Conservation (phyloP, 2,329 filamentous ascomycete genomes). For the Fusarium sp. region DNA sequence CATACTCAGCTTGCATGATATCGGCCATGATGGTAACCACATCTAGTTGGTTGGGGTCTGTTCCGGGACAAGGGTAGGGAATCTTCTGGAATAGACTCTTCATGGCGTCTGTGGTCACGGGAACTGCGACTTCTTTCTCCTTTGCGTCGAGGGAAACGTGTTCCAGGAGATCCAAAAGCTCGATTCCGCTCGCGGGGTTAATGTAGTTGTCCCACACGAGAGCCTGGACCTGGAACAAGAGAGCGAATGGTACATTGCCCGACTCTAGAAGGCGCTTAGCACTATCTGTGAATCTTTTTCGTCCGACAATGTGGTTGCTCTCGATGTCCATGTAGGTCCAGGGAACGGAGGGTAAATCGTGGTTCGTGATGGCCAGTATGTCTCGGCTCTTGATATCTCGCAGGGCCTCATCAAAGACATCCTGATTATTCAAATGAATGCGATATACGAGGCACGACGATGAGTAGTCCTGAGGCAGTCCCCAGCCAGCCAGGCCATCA, state of each 20-base stretch:
- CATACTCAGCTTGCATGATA: conserved; percentile 53
- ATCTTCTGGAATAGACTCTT: conserved; percentile 62
- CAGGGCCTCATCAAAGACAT: conserved; percentile 14
- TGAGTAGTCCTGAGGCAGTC: conserved; percentile 5
- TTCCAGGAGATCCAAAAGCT: conserved; percentile 57
- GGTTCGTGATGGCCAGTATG: conserved; percentile 37
- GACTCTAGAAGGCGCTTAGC: conserved; percentile 39
- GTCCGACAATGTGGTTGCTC: conserved; percentile 12
- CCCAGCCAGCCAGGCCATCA: conserved; percentile 39
- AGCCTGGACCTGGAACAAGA: conserved; percentile 70
- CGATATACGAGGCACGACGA: conserved; percentile 58
- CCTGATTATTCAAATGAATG: conserved; percentile 31
- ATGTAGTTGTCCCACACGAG: conserved; percentile 71
- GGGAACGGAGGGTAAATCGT: conserved; percentile 33
- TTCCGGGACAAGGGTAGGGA: conserved; percentile 62
- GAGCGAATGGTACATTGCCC: conserved; percentile 53
- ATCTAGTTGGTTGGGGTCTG: conserved; percentile 54
- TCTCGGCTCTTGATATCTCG: conserved; percentile 39
- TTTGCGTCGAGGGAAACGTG: conserved; percentile 41
- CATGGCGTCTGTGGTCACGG: conserved; percentile 63
- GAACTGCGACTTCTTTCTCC: conserved; percentile 41
- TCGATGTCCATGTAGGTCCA: conserved; percentile 36
- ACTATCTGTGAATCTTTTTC: conserved; percentile 38
- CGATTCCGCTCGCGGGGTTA: conserved; percentile 60
- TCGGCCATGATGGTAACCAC: conserved; percentile 52